Evolutionary conservation across 1,284 basidiomycete species (phyloP), one percentile per base, ranked within the genome.

Genomic region (Tylopilus orsonianus): DNA sequence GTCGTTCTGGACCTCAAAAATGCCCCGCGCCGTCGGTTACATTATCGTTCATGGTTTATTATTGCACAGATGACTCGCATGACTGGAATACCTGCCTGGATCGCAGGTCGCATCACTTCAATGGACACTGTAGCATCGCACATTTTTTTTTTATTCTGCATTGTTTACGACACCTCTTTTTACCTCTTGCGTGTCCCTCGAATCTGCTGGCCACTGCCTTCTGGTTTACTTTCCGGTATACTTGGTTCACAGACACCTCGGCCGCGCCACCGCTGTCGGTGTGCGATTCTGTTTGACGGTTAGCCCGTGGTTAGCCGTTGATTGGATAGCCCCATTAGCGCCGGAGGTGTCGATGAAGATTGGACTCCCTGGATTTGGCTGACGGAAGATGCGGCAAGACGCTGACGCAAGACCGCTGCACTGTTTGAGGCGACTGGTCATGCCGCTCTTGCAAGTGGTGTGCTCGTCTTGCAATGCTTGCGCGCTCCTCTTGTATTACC

Each of bases 341-440:
- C 57, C 48, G 60, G 61, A 69, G 48, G 66, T 59, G 67, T 70
- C 62, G 72, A 78, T 75, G 78, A 78, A 71, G 58, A 61, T 71
- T 59, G 72, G 71, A 68, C 57, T 54, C 57, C 57, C 61, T 54
- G 62, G 68, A 65, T 53, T 56, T 56, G 72, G 72, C 79, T 63
- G 76, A 79, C 70, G 70, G 60, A 70, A 70, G 64, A 48, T 53
- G 6, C 37, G 75, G 74, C 74, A 75, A 73, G 80, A 80, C 78
- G 77, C 69, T 57, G 75, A 83, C 83, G 71, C 82, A 86, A 82
- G 84, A 86, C 83, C 75, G 70, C 70, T 66, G 65, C 52, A 60
- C 66, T 57, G 75, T 77, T 78, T 66, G 79, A 81, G 77, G 71
- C 71, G 70, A 66, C 67, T 34, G 62, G 62, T 61, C 60, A 44